Conservation (phyloP, 176 grass and related monocot species). For the Oryza meyeriana region DNA sequence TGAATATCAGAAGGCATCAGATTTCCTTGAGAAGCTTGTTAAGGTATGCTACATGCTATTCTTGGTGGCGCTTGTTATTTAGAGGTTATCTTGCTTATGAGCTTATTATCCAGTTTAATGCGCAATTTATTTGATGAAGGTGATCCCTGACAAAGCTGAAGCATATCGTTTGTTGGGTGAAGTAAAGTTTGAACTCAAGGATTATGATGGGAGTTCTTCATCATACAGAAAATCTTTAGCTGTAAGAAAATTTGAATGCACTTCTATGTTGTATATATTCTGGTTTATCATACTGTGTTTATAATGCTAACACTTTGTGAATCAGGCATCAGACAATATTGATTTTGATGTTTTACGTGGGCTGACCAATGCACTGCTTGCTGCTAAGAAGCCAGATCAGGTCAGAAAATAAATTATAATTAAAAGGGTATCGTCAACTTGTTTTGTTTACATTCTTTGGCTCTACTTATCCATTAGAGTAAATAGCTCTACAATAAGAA, state of each 20-base stretch:
- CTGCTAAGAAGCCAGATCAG: conserved; percentile 77
- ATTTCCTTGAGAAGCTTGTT: conserved; percentile 71
- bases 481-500: not conserved
- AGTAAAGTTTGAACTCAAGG: conserved; percentile 92
- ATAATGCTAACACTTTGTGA: conserved; percentile 26
- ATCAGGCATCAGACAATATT: conserved; percentile 65
- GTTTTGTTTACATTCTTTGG: not conserved
- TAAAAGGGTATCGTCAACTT: not conserved
- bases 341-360: conserved; percentile 90
- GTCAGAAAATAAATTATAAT: conserved; percentile 33
- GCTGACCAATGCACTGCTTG: conserved; percentile 85
- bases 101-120: conserved; percentile 30
- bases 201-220: conserved; percentile 81
- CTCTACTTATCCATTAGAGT: not conserved
- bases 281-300: conserved; percentile 1
- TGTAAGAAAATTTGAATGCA: conserved; percentile 38
- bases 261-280: conserved; percentile 23
- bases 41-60: conserved; percentile 49
- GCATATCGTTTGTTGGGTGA: conserved; percentile 87
- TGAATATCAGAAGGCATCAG: conserved; percentile 74
- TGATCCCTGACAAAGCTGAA: conserved; percentile 76
- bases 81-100: conserved; percentile 9
- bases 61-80: conserved; percentile 24
- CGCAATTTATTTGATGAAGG: conserved; percentile 48
- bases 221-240: conserved; percentile 71